Percentiles rank a stretch among this genome's conserved stretches.
Conservation (phyloP, 1,284 basidiomycete species). For the Leucoagaricus sp. region DNA sequence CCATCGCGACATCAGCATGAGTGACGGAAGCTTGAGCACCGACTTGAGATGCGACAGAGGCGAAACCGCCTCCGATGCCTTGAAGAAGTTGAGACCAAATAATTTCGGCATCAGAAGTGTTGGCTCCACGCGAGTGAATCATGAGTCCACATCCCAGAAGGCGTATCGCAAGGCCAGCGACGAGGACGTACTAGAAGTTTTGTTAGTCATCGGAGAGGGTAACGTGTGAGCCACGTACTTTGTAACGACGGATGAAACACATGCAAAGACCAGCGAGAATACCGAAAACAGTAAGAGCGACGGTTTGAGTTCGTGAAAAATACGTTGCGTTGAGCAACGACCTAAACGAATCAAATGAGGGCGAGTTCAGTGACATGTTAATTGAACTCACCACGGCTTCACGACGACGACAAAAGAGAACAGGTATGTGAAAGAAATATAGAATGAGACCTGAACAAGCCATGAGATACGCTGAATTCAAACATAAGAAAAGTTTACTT, state of each 20-base stretch:
- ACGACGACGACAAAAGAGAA: slow-evolving; percentile 64
- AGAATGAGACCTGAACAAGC: too few relatives aligned
- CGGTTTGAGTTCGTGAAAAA: slow-evolving; percentile 56
- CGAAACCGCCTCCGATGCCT: slow-evolving; percentile 79
- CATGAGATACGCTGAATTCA: slow-evolving; percentile 28
- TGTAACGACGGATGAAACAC: slow-evolving; percentile 57
- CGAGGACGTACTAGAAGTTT: slow-evolving; percentile 53
- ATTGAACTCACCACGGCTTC: slow-evolving; percentile 48
- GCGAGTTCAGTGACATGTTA: too few relatives aligned
- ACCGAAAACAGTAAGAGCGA: slow-evolving; percentile 66
- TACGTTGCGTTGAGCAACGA: slow-evolving; percentile 49
- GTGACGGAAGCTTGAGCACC: slow-evolving; percentile 79
- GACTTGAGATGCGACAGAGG: slow-evolving; percentile 69
- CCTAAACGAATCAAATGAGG: too few relatives aligned
- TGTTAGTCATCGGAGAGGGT: neutral
- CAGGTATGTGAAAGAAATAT: slow-evolving; percentile 60
- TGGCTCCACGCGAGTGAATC: slow-evolving; percentile 63
- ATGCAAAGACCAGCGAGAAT: slow-evolving; percentile 61
- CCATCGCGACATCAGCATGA: slow-evolving; percentile 78
- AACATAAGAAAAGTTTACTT: slow-evolving; percentile 23
- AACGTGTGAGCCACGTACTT: slow-evolving; percentile 28
- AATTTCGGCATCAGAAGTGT: slow-evolving; percentile 58
- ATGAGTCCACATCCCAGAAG: slow-evolving; percentile 67
- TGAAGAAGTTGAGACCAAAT: slow-evolving; percentile 77
- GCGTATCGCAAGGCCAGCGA: slow-evolving; percentile 68